Evolutionary conservation across 331 rosid species (phyloP), one percentile per base, ranked within the genome.

Genomic region (Pyrus hybrid): DNA sequence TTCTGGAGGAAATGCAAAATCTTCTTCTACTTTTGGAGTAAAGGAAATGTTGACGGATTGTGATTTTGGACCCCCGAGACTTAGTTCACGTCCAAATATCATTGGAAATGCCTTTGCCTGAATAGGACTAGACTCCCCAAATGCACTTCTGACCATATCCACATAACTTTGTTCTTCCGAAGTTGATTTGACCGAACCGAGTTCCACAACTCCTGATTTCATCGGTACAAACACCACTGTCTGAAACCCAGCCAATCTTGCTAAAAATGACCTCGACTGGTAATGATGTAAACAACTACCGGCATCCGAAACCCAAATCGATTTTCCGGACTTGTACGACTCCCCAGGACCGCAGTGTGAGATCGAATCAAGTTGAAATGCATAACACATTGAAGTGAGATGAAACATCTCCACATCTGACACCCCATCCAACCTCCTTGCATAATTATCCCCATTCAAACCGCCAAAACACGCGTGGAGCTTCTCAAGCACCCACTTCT

Each of bases 11-110:
- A n/a, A n/a, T n/a, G n/a, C n/a, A n/a, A n/a, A n/a, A n/a, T n/a
- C n/a, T n/a, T n/a, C n/a, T n/a, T n/a, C n/a, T n/a, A n/a, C n/a
- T 86, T 93, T 93, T 0, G 98, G 97, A 20, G 93, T 89, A 80
- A 91, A 90, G 80, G 82, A 87, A 66, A 91, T 91, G 76, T 91
- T 90, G 70, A 93, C 85, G 1, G 98, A 81, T 68, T 84, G 90
- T 70, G 93, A 76, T 66, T 88, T 89, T 21, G 93, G 37, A 71
- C 93, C 93, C 64, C 96, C 91, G 6, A 93, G 77, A 81, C 95
- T 93, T 11, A 93, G 80, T 73, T 90, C 96, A 9, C 71, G 96
- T 65, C 97, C 98, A 69, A 93, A 93, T 74, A 91, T 91, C 91
- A 85, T 93, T 1, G 98, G 97, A 43, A 79, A 85, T 33, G 75